A percentile compares a stretch with the other conserved stretches of the same genome.
Evolutionary conservation across 192 early-diverging fungal species (phyloP).

Genomic region (Gryganskiella cystojenkinii): DNA sequence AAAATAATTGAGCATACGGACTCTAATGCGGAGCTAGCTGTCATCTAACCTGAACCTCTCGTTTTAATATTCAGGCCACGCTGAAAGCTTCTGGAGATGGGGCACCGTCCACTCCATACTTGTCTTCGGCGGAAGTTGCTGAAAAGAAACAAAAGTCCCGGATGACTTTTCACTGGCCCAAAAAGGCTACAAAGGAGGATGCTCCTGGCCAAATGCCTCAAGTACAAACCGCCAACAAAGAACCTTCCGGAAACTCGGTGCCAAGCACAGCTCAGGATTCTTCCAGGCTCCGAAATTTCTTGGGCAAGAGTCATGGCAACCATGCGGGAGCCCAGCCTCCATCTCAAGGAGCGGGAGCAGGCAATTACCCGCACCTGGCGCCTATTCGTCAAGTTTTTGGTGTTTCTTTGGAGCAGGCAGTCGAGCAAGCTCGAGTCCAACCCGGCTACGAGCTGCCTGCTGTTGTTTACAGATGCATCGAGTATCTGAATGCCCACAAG

Average conservation of each 20-base stretch:
- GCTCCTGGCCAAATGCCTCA: not conserved
- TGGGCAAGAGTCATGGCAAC: conserved; percentile 27
- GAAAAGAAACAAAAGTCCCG: conserved; percentile 51
- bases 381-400: conserved; percentile 77
- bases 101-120: not conserved
- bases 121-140: conserved; percentile 31
- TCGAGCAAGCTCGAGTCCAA: conserved; percentile 74
- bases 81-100: conserved; percentile 10
- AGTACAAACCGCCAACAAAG: not conserved
- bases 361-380: conserved; percentile 27
- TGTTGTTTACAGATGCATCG: conserved; percentile 94
- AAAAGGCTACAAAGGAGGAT: conserved; percentile 43
- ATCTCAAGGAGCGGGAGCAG: conserved; percentile 12
- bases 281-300: conserved; percentile 31
- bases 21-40: too few relatives aligned
- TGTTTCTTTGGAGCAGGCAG: conserved; percentile 81
- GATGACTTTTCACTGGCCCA: conserved; percentile 52
- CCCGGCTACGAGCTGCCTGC: conserved; percentile 89
- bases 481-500: conserved; percentile 92
- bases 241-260: not conserved
- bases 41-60: not conserved
- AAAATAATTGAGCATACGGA: too few relatives aligned
- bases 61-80: not conserved
- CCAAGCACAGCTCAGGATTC: conserved; percentile 12
- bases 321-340: conserved; percentile 20